phyloP scores from a whole-genome alignment of 495 filamentous ascomycete species.

The Daldinia bambusicola region DNA sequence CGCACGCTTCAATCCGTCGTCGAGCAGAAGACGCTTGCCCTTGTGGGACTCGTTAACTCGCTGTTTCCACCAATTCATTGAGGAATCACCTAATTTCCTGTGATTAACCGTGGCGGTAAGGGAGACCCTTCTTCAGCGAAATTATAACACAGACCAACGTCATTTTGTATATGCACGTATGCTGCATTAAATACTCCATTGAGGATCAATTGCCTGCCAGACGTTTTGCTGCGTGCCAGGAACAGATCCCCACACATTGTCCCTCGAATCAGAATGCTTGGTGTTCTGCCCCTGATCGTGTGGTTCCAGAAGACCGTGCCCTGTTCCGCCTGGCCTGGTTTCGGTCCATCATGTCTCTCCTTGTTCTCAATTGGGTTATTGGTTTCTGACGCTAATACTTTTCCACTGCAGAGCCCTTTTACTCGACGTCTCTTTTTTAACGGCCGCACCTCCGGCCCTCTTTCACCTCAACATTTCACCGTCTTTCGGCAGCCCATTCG shows the following conservation, averaged over 20 bases:
- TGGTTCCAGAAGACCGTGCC: conserved; percentile 46
- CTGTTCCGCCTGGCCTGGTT: conserved; percentile 41
- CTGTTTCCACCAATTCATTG: conserved; percentile 66
- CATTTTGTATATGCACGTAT: conserved; percentile 43
- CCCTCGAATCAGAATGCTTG: conserved; percentile 45
- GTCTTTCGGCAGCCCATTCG: conserved; percentile 54
- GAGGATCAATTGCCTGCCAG: conserved; percentile 46
- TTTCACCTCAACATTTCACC: conserved; percentile 47
- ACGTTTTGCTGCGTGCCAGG: conserved; percentile 46
- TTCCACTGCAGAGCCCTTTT: conserved; percentile 45
- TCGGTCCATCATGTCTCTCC: conserved; percentile 42
- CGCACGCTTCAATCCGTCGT: conserved; percentile 53
- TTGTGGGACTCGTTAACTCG: conserved; percentile 78
- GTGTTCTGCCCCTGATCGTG: conserved; percentile 46
- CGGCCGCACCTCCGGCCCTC: conserved; percentile 54
- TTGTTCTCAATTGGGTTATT: conserved; percentile 42
- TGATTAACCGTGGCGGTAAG: conserved; percentile 74
- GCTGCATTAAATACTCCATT: conserved; percentile 47
- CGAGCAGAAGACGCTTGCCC: conserved; percentile 57
- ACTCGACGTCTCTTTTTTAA: conserved; percentile 48
- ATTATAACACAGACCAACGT: conserved; percentile 48
- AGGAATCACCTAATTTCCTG: conserved; percentile 63
- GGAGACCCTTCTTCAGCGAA: conserved; percentile 56
- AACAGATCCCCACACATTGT: conserved; percentile 41
- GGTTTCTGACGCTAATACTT: conserved; percentile 46